Base-by-base conservation (phyloP, 192 early-diverging fungal species). In the Umbelopsis isabellina region DNA sequence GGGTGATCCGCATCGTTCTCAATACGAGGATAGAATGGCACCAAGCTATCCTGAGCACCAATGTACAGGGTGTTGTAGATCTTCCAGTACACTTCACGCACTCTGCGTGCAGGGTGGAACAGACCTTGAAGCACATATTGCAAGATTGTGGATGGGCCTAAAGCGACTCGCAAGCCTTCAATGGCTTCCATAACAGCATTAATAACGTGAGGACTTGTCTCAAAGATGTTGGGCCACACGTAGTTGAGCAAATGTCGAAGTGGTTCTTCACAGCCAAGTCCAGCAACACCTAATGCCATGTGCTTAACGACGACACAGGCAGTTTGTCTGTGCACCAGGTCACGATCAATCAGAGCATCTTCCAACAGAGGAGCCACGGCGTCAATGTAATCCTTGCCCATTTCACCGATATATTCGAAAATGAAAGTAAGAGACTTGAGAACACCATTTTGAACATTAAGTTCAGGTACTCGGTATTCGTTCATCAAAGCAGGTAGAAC, bases 371-470 rank as follows among this genome's bases (percentile, higher is more conserved):
- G 93, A 0, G 96, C 95, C 1, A 97, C 95, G 18, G 98, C 97
- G 65, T 97, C 93, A 67, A 98, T 95, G 71, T 99, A 99, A 79
- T 99, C 98, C 74, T 95, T 96, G 71, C 92, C 95, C 93, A 97
- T 97, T 67, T 93, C 91, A 65, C 98, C 98, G 79, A 99, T 96
- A 72, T 99, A 99, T 88, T 99, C 98, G 70, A 99, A 99, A 72
- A 99, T 81, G 82, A 98, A 99, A 3, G 93, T 88, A 48, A 99
- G 72, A 0, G 93, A 93, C 77, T 99, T 99, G 41, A 99, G 80
- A 0, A 98, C 95, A 73, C 98, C 98, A 75, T 98, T 98, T 82
- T 99, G 98, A n/a, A 99, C 97, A 77, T 99, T 99, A 33, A 98
- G 86, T 69, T 99, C 98, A 0, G 98, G 98, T 12, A 99, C 97